Evolutionary conservation across 1,139 yeast genomes (phyloP).

Genomic region (Blastobotrys serpentis): DNA sequence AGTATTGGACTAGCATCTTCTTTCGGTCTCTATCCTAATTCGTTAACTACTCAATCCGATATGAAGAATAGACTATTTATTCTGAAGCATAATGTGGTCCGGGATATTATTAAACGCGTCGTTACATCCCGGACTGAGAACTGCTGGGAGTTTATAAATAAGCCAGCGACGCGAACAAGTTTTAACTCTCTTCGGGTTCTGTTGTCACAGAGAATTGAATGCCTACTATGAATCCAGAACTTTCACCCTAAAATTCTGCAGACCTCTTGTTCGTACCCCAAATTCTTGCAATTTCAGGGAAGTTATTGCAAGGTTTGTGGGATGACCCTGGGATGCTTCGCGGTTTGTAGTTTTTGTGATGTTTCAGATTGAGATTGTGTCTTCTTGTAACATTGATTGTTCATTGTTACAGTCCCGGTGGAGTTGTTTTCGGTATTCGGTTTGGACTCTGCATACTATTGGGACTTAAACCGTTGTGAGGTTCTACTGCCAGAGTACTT

Average conservation of each 20-base stretch:
- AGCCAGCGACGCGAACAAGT: too few species aligned
- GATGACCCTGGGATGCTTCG: not conserved
- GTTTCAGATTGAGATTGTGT: not conserved
- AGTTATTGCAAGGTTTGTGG: not conserved
- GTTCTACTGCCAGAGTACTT: not conserved
- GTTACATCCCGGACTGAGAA: too few species aligned
- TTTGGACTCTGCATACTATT: constrained; percentile 1
- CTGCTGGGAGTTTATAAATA: too few species aligned
- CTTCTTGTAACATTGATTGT: not conserved
- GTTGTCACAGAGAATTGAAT: not conserved
- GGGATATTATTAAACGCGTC: too few species aligned
- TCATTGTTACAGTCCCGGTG: not conserved
- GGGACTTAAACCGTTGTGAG: constrained; percentile 3
- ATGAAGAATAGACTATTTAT: too few species aligned
- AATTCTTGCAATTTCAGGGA: not conserved
- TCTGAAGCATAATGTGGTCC: too few species aligned
- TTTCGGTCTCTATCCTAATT: too few species aligned
- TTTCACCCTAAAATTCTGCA: not conserved
- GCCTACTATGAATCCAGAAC: not conserved
- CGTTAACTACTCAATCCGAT: too few species aligned
- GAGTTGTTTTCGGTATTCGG: constrained; percentile 3
- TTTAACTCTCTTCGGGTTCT: not conserved
- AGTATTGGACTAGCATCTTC: too few species aligned
- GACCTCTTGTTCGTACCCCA: not conserved
- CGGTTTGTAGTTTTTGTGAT: not conserved